These are phyloP conservation scores for Leucoagaricus sp. DNA, from an alignment of 1,284 basidiomycete species.

Conservation along the genomic window DNA sequence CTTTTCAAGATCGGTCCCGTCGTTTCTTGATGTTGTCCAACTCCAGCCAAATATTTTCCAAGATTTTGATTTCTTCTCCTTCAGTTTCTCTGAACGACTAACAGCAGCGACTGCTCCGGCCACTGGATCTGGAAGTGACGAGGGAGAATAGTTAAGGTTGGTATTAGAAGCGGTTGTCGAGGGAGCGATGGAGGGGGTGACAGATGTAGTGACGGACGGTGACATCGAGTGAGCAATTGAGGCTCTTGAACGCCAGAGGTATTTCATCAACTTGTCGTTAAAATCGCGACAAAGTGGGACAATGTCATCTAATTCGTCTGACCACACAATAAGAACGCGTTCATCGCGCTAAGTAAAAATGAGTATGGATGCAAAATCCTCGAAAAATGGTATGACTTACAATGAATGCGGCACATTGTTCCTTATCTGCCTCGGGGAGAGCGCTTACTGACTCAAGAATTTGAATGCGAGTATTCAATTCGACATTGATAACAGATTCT, in stretches of 20 bases:
- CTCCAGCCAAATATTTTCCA: constrained; percentile 32
- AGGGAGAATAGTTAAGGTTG: constrained; percentile 43
- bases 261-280: constrained; percentile 78
- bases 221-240: constrained; percentile 8
- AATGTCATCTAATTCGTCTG: constrained; percentile 72
- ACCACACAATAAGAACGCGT: constrained; percentile 75
- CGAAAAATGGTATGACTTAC: constrained; percentile 36
- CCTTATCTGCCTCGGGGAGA: constrained; percentile 73
- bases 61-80: constrained; percentile 29
- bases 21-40: constrained; percentile 41
- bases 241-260: constrained; percentile 73
- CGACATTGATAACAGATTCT: constrained; percentile 55
- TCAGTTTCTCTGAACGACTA: constrained; percentile 29
- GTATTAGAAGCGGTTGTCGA: constrained; percentile 52
- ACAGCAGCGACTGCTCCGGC: constrained; percentile 24
- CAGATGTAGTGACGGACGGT: constrained; percentile 32
- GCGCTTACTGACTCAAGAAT: constrained; percentile 62
- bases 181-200: constrained; percentile 35
- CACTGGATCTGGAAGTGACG: not conserved
- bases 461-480: constrained; percentile 62
- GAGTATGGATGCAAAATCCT: not conserved
- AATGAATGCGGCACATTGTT: constrained; percentile 85
- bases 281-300: constrained; percentile 66
- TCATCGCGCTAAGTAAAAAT: constrained; percentile 59
- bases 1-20: constrained; percentile 46